Base-by-base conservation (phyloP, 179 eudicot genomes). In the Beta macrorhiza region DNA sequence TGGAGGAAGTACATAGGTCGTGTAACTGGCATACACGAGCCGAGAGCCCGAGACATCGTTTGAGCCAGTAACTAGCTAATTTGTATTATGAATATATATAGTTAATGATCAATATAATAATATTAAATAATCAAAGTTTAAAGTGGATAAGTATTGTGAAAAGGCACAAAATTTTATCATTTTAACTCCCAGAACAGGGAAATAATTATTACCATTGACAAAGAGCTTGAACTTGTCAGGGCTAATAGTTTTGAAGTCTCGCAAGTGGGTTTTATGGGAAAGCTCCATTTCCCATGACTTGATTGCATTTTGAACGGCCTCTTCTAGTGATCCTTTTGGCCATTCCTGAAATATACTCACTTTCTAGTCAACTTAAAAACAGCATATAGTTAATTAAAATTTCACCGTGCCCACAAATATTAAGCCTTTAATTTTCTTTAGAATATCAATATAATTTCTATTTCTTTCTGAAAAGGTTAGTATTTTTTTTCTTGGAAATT, bases 231-330 rank as follows among this genome's bases (percentile, higher is more conserved):
- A 74, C 52, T 74, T 57, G 0, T 56, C 52, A 74, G 65, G 78
- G 47, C 56, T 57, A 7, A 74, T 74, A 17, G 77, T 56, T 59
- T 59, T 59, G 11, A 74, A 74, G 47, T 74, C 77, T 16, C 16
- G 77, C 64, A 74, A 74, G 20, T 47, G 77, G 4, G 77, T 16
- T 16, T 74, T 55, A 16, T 74, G 77, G 45, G 77, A 74, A 17
- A 74, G 51, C 77, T 95, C 98, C 98, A 93, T 95, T 77, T 95
- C 99, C 98, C 98, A 95, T 58, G 98, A 80, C 88, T 95, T 95
- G 37, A 95, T 84, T 7, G 95, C 93, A 74, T 93, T 95, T 75
- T 95, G 98, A 58, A 95, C 97, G 5, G 82, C 87, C 83, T 95
- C 98, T 84, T 91, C 97, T 7, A 93, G 78, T 56, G 97, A 95